Conservation (phyloP, 441 rosid genomes). For the Rhodomyrtus psidioides region DNA sequence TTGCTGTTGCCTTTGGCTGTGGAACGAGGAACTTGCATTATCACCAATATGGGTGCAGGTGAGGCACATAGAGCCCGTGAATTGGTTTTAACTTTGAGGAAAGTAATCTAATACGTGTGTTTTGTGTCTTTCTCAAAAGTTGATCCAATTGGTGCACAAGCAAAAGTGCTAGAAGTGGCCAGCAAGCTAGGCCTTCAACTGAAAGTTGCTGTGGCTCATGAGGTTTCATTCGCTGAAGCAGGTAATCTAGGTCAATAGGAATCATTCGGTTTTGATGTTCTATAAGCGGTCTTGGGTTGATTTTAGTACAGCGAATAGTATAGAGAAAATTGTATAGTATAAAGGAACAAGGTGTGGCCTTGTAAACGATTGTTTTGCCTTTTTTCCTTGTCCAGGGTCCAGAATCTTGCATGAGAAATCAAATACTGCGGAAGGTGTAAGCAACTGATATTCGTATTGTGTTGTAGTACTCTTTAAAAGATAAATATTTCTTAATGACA, state of each 20-base stretch:
- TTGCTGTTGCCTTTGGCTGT: slow-evolving; percentile 71
- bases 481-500: not conserved
- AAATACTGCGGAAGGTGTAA: slow-evolving; percentile 38
- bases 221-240: slow-evolving; percentile 28
- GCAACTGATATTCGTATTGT: slow-evolving; percentile 19
- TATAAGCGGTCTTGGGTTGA: not conserved
- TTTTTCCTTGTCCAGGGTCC: slow-evolving; percentile 25
- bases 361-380: not conserved
- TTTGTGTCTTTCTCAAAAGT: slow-evolving; percentile 11
- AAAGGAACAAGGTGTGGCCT: not conserved
- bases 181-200: slow-evolving; percentile 37
- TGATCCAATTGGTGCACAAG: slow-evolving; percentile 63
- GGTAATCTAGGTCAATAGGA: slow-evolving; percentile 20
- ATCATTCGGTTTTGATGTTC: not conserved
- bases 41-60: slow-evolving; percentile 98
- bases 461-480: not conserved
- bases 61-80: slow-evolving; percentile 5
- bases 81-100: not conserved
- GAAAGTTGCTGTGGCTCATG: slow-evolving; percentile 73
- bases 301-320: not conserved
- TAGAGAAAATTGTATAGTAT: not conserved
- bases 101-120: not conserved
- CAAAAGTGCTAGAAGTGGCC: slow-evolving; percentile 55
- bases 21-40: slow-evolving; percentile 61
- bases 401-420: slow-evolving; percentile 23